These are phyloP conservation scores for Effrenium voratum DNA, from an alignment of 73 alveolate genomes.

Conservation along the genomic window DNA sequence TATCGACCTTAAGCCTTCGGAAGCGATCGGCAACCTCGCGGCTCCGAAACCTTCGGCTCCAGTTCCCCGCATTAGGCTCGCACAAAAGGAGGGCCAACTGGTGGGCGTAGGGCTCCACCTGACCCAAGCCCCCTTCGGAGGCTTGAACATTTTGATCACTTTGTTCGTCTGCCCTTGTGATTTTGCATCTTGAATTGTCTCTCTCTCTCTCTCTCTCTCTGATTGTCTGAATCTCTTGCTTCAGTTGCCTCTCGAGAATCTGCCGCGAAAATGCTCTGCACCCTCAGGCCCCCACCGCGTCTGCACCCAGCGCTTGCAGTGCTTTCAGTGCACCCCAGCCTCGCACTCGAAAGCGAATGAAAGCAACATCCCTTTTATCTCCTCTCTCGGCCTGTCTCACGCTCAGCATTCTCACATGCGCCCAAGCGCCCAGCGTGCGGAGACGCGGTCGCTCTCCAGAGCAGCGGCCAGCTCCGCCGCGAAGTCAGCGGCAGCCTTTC, in stretches of 20 bases:
- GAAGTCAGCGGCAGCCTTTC: conserved; percentile 39
- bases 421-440: conserved; percentile 27
- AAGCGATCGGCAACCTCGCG: background rate
- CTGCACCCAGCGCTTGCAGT: conserved; percentile 54
- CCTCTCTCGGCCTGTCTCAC: no score
- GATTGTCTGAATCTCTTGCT: no score
- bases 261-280: background rate
- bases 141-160: background rate
- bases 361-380: no score
- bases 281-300: conserved; percentile 9
- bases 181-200: background rate
- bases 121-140: background rate
- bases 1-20: background rate
- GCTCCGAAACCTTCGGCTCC: background rate
- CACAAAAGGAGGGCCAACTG: conserved; percentile 59
- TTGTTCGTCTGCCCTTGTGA: background rate
- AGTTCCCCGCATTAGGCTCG: background rate
- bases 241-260: no score
- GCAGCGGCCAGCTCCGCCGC: conserved; percentile 61
- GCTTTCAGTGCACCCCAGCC: conserved; percentile 91
- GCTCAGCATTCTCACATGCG: no score
- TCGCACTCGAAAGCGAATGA: background rate
- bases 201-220: background rate
- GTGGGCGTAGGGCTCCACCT: conserved; percentile 51
- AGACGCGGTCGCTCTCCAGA: conserved; percentile 31